Evolutionary conservation across 345 rosid species (phyloP).

Genomic region (Moricandia moricandioides): DNA sequence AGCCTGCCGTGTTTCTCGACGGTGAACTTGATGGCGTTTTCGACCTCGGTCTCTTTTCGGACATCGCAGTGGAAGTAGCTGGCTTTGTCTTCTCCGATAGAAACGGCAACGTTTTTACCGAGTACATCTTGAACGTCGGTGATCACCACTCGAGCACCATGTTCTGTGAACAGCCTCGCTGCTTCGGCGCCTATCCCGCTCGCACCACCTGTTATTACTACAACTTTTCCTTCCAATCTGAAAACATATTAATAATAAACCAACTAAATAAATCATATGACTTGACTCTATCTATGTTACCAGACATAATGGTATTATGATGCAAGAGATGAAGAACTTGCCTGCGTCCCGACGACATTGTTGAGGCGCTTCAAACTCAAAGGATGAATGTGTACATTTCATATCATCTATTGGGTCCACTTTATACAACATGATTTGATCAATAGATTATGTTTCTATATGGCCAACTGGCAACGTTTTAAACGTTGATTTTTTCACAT

Average conservation of each 20-base stretch:
- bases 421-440: not conserved
- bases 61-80: constrained; percentile 60
- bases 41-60: constrained; percentile 58
- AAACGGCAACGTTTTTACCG: constrained; percentile 43
- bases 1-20: constrained; percentile 49
- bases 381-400: not conserved
- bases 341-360: constrained; percentile 2
- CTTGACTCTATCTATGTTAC: not conserved
- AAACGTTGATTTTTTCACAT: no score
- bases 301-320: not conserved
- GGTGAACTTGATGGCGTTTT: constrained; percentile 45
- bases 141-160: constrained; percentile 31
- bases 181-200: constrained; percentile 2
- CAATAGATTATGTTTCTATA: not conserved
- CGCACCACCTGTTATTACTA: not conserved
- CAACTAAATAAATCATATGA: not conserved
- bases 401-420: not conserved
- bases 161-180: not conserved
- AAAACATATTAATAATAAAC: not conserved
- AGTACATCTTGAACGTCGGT: constrained; percentile 61
- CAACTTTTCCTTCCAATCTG: not conserved
- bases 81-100: constrained; percentile 43
- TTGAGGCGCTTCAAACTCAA: not conserved
- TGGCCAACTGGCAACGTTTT: not conserved
- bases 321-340: not conserved